Conservation (phyloP, 495 filamentous ascomycete species). For the Penicillium pancosmium region DNA sequence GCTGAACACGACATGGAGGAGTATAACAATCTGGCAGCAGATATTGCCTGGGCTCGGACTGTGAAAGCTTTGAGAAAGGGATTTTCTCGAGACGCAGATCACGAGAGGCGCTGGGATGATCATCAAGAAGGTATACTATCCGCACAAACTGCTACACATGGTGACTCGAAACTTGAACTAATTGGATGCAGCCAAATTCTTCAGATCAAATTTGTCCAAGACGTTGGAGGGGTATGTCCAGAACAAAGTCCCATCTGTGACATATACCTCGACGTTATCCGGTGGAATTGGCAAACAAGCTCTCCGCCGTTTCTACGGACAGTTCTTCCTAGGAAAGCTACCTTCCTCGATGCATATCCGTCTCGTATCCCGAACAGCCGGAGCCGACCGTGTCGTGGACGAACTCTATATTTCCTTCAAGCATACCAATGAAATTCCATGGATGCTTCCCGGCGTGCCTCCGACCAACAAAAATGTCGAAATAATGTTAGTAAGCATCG, state of each 20-base stretch:
- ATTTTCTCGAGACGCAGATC: slow-evolving; percentile 60
- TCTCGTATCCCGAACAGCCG: slow-evolving; percentile 70
- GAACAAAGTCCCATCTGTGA: slow-evolving; percentile 55
- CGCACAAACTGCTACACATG: too few relatives aligned
- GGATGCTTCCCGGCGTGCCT: slow-evolving; percentile 79
- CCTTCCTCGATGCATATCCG: slow-evolving; percentile 68
- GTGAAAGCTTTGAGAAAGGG: slow-evolving; percentile 54
- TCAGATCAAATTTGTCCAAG: slow-evolving; percentile 42
- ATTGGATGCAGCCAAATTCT: slow-evolving; percentile 46
- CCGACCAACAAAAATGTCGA: slow-evolving; percentile 69
- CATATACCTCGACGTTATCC: slow-evolving; percentile 61
- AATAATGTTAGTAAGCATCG: slow-evolving; percentile 73
- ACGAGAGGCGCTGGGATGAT: slow-evolving; percentile 62
- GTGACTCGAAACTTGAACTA: not conserved
- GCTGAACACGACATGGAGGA: slow-evolving; percentile 56
- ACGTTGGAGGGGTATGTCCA: slow-evolving; percentile 58
- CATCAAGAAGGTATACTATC: slow-evolving; percentile 49
- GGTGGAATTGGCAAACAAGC: slow-evolving; percentile 72
- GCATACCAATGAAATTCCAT: slow-evolving; percentile 72
- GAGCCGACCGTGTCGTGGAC: slow-evolving; percentile 62
- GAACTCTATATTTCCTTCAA: slow-evolving; percentile 64
- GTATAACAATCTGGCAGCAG: slow-evolving; percentile 55
- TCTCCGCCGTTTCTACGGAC: slow-evolving; percentile 71
- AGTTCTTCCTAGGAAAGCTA: slow-evolving; percentile 73
- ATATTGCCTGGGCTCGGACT: slow-evolving; percentile 59